phyloP scores from a whole-genome alignment of 768 basidiomycete genomes.

The Agrocybe praecox region DNA sequence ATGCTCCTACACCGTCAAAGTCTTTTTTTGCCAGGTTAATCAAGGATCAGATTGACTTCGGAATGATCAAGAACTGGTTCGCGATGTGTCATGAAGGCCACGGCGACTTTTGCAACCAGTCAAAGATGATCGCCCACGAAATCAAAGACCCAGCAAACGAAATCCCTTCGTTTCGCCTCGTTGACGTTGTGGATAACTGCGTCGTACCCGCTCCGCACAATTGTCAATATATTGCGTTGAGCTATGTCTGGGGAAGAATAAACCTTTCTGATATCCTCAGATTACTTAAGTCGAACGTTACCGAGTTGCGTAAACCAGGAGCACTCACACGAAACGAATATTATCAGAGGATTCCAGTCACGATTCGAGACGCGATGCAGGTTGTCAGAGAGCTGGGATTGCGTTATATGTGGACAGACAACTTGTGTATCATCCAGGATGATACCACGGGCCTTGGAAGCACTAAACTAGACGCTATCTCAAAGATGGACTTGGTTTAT shows the following conservation, averaged over 20 bases:
- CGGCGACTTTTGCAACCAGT: neutral
- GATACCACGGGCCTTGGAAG: conserved; percentile 5
- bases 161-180: conserved; percentile 11
- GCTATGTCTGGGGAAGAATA: conserved; percentile 15
- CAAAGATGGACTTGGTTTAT: conserved; percentile 11
- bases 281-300: neutral
- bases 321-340: neutral
- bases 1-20: neutral
- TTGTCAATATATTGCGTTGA: conserved; percentile 8
- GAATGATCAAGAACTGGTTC: conserved; percentile 8
- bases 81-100: conserved; percentile 6
- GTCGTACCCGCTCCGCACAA: conserved; percentile 7
- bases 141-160: neutral
- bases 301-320: conserved; percentile 1
- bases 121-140: conserved; percentile 1
- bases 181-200: conserved; percentile 16
- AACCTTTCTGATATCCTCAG: conserved; percentile 5
- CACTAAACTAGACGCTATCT: conserved; percentile 3
- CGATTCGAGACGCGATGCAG: conserved; percentile 5
- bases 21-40: conserved; percentile 1
- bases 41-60: conserved; percentile 8
- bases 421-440: conserved; percentile 6
- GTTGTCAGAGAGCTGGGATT: neutral
- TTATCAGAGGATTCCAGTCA: conserved; percentile 1
- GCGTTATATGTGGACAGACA: conserved; percentile 3